Evolutionary conservation across 108 stramenopile genomes (phyloP).

Genomic region (Nitzschia inconspicua): DNA sequence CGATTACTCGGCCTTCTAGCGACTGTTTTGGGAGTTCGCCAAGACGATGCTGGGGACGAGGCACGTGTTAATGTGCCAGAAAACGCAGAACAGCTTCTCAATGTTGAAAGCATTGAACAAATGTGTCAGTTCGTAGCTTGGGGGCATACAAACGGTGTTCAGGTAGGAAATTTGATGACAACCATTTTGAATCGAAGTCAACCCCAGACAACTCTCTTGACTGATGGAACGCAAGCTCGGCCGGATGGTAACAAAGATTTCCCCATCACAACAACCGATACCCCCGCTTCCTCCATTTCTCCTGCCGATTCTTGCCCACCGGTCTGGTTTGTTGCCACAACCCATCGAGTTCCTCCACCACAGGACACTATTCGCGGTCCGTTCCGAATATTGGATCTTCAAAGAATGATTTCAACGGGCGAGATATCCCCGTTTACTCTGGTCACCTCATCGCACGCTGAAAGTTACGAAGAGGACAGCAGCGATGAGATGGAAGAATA

Average conservation of each 20-base stretch:
- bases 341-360: conserved; percentile 56
- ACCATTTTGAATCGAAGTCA: conserved; percentile 23
- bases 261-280: neutral
- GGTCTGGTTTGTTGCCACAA: conserved; percentile 66
- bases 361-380: conserved; percentile 55
- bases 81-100: conserved; percentile 72
- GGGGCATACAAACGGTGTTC: conserved; percentile 62
- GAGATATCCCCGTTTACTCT: conserved; percentile 43
- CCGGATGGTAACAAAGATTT: conserved; percentile 5
- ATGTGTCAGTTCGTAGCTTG: conserved; percentile 73
- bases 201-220: conserved; percentile 17
- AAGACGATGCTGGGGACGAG: conserved; percentile 31
- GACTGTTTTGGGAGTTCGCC: conserved; percentile 50
- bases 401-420: conserved; percentile 44
- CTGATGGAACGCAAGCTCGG: conserved; percentile 19
- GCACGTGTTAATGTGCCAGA: conserved; percentile 43
- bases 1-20: conserved; percentile 60
- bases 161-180: conserved; percentile 57
- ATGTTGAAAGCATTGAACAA: conserved; percentile 55
- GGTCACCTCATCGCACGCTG: conserved; percentile 46
- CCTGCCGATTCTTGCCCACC: conserved; percentile 42
- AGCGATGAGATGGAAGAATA: conserved; percentile 26
- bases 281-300: neutral
- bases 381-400: conserved; percentile 61
- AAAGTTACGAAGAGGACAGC: conserved; percentile 43